A percentile compares a stretch with the other conserved stretches of the same genome.
Evolutionary conservation across 805 yeast species (phyloP).

Genomic region (Wickerhamiella allomyrinae): DNA sequence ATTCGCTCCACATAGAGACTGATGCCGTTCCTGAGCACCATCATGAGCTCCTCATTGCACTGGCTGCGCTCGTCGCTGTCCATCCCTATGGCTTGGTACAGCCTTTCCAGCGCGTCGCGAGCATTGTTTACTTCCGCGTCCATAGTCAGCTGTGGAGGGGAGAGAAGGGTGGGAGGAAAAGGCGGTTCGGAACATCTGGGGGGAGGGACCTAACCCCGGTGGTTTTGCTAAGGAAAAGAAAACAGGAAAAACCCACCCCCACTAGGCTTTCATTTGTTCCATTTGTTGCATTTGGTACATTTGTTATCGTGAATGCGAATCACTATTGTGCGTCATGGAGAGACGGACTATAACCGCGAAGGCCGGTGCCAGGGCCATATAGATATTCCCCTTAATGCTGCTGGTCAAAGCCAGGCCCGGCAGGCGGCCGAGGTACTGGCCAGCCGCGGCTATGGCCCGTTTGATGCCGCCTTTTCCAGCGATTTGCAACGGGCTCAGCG

Average conservation of each 20-base stretch:
- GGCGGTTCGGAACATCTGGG: too few relatives aligned
- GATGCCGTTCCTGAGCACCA: neutral
- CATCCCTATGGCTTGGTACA: neutral
- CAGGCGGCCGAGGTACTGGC: slow-evolving; percentile 7
- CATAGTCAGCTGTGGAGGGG: too few relatives aligned
- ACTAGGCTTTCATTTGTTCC: neutral
- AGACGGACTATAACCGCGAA: slow-evolving; percentile 15
- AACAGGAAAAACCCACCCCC: neutral
- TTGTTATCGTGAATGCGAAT: slow-evolving; percentile 9
- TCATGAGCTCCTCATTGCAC: neutral
- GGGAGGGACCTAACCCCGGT: too few relatives aligned
- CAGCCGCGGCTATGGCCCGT: neutral
- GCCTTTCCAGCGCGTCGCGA: neutral
- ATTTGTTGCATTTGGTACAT: too few relatives aligned
- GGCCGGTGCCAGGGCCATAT: slow-evolving; percentile 16
- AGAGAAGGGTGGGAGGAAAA: too few relatives aligned
- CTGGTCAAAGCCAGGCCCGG: slow-evolving; percentile 15
- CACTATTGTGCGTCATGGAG: slow-evolving; percentile 17
- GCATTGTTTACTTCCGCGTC: neutral
- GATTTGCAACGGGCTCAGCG: slow-evolving; percentile 14
- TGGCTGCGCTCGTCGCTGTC: neutral
- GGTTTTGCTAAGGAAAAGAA: neutral
- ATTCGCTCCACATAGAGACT: neutral
- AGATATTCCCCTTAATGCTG: slow-evolving; percentile 14
- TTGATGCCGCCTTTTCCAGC: slow-evolving; percentile 15